Conservation (phyloP, 2,329 filamentous ascomycete species). For the Didymella arachidicola region DNA sequence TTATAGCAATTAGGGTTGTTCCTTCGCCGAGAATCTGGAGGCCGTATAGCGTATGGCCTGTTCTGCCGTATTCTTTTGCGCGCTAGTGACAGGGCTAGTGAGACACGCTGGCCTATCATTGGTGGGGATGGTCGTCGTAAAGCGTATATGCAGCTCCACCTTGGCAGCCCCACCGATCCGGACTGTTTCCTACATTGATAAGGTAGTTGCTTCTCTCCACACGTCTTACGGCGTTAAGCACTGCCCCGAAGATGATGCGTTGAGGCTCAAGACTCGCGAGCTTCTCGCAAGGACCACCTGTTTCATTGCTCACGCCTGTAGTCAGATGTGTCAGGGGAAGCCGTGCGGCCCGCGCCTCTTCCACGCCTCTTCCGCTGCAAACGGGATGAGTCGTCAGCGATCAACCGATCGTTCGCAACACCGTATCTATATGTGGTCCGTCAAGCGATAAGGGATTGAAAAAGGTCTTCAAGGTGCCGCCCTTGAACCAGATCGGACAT, state of each 20-base stretch:
- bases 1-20: slow-evolving; percentile 2
- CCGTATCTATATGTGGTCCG: neutral
- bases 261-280: neutral
- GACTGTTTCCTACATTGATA: neutral
- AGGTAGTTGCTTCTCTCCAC: neutral
- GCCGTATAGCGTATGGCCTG: slow-evolving; percentile 12
- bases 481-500: neutral
- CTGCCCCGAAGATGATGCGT: neutral
- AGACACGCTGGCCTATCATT: neutral
- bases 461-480: neutral
- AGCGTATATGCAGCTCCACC: slow-evolving; percentile 14
- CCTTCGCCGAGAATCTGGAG: neutral
- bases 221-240: neutral
- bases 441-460: no score
- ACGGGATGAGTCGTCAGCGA: neutral
- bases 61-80: neutral
- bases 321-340: neutral
- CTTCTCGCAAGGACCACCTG: neutral
- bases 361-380: neutral
- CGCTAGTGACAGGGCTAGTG: neutral
- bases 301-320: neutral
- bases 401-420: no score
- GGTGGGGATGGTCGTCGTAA: slow-evolving; percentile 6
- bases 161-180: neutral
- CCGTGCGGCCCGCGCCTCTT: neutral